Conservation (phyloP, 768 basidiomycete species). For the Russula sp. region DNA sequence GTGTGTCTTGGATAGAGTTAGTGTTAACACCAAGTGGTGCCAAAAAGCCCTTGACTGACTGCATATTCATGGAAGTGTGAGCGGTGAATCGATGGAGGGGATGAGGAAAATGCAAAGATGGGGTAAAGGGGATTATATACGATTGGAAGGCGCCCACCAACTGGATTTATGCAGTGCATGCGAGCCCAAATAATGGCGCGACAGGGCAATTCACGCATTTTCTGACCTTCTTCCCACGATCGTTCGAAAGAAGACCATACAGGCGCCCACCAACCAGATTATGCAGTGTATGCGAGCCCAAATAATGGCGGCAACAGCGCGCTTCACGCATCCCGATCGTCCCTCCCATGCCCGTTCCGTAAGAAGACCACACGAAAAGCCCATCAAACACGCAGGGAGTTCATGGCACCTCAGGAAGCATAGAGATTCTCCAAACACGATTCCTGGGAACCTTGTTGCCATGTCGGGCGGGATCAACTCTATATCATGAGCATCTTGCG, state of each 20-base stretch:
- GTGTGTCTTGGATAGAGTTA: slow-evolving; percentile 72
- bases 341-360: slow-evolving; percentile 21
- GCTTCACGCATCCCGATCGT: slow-evolving; percentile 6
- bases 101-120: slow-evolving; percentile 16
- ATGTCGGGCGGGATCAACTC: slow-evolving; percentile 14
- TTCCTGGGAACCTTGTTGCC: neutral
- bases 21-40: slow-evolving; percentile 66
- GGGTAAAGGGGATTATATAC: slow-evolving; percentile 29
- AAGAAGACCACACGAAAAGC: slow-evolving; percentile 5
- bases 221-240: too few relatives aligned
- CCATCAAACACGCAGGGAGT: slow-evolving; percentile 23
- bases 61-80: slow-evolving; percentile 46
- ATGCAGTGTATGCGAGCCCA: too few relatives aligned
- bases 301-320: slow-evolving; percentile 10
- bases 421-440: slow-evolving; percentile 15
- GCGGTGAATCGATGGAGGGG: slow-evolving; percentile 26
- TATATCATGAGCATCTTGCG: slow-evolving; percentile 43
- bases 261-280: too few relatives aligned
- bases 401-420: too few relatives aligned
- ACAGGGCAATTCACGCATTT: too few relatives aligned
- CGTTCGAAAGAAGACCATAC: too few relatives aligned
- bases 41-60: slow-evolving; percentile 65
- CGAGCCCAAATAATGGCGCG: too few relatives aligned
- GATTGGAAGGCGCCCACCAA: slow-evolving; percentile 20
- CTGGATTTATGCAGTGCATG: too few relatives aligned